Evolutionary conservation across 176 grass and related monocot species (phyloP), one percentile per base, ranked within the genome.

Genomic region (Oryza punctata): DNA sequence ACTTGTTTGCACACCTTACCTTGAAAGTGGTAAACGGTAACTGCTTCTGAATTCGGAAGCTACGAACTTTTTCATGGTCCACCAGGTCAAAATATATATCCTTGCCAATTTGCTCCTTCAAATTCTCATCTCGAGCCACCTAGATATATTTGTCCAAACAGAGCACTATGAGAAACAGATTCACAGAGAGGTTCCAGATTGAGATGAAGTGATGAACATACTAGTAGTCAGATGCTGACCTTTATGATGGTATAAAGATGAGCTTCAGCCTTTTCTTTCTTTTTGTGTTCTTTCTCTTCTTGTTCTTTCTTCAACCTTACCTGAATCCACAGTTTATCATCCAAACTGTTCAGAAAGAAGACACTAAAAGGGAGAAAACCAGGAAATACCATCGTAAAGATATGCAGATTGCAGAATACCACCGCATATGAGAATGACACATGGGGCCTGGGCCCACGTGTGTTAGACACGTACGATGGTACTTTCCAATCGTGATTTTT

Each of bases 241-340:
- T 94, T 97, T 90, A 97, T 92, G 41, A 97, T 94, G 67, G 94
- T 94, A 87, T 97, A 97, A 47, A 97, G 94, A 78, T 97, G 94
- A 83, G 91, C 94, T 81, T 97, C 91, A 83, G 94, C 91, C 71
- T 94, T 94, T 84, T 94, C 94, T 73, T 97, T 97, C 77, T 97
- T 97, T 73, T 97, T 97, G 80, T 94, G 91, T 59, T 92, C 91
- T 80, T 97, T 97, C 73, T 97, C 94, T 89, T 94, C 94, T 90
- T 92, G 94, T 88, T 97, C 91, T 86, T 94, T 97, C 78, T 94
- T 97, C 87, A 97, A 87, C 65, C 94, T 90, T 83, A 90, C 50
- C 91, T 97, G 87, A 10, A 90, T 71, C 64, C 70, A 76, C 49
- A 74, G 60, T 82, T 85, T 76, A 74, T 75, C 69, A 78, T 80